Evolutionary conservation across 2,329 filamentous ascomycete genomes (phyloP).

Genomic region (Neonectria magnoliae): DNA sequence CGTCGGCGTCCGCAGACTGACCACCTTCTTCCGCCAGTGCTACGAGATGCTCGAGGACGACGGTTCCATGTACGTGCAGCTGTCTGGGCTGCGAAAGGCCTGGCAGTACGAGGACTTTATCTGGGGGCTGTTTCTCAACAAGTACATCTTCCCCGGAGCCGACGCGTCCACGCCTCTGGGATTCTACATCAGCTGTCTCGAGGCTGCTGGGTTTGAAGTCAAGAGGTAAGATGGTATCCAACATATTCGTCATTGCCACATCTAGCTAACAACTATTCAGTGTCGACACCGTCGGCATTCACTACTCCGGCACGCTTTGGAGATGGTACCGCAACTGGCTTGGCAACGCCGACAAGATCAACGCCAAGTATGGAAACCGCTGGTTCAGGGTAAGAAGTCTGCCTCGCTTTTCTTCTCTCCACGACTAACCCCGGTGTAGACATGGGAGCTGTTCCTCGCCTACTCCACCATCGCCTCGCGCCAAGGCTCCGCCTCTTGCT

Average conservation of each 20-base stretch:
- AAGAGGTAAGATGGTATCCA: conserved; percentile 62
- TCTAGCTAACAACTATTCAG: conserved; percentile 34
- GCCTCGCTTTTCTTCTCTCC: not conserved
- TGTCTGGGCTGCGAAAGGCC: conserved; percentile 86
- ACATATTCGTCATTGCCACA: not conserved
- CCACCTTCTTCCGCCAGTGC: conserved; percentile 81
- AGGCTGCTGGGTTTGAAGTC: conserved; percentile 73
- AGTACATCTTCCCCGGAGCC: conserved; percentile 95
- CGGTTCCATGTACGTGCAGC: conserved; percentile 91
- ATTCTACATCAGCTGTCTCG: conserved; percentile 82
- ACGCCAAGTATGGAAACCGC: conserved; percentile 87
- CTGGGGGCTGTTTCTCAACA: conserved; percentile 98
- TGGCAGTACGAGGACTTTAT: conserved; percentile 98
- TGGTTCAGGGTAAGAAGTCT: conserved; percentile 82
- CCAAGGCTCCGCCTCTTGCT: conserved; percentile 86
- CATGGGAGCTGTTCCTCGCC: conserved; percentile 92
- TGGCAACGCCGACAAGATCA: conserved; percentile 87
- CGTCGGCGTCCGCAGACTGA: conserved; percentile 88
- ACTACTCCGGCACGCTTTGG: conserved; percentile 95
- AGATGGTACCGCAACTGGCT: conserved; percentile 98
- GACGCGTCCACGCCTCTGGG: conserved; percentile 91
- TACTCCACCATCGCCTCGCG: conserved; percentile 86
- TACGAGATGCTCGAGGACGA: conserved; percentile 95
- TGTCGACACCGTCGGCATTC: conserved; percentile 89
- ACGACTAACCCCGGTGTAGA: conserved; percentile 59